Evolutionary conservation across 164 flowering plant genomes (phyloP).

Genomic region (Annona cherimola): DNA sequence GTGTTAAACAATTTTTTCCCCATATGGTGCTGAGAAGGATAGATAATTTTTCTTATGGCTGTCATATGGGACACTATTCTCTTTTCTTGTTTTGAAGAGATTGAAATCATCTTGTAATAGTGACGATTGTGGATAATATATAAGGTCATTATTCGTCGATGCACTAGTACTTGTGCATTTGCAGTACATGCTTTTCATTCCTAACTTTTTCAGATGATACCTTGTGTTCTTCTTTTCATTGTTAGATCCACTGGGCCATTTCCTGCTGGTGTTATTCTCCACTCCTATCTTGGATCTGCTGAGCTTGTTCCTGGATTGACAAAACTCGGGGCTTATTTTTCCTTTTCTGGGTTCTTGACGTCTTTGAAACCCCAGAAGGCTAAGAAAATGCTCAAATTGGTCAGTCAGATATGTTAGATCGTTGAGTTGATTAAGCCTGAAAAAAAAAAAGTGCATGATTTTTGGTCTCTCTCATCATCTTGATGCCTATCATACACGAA

Average conservation of each 20-base stretch:
- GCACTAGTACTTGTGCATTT: background rate
- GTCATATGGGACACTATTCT: background rate
- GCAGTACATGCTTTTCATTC: background rate
- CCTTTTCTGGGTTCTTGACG: slow-evolving; percentile 85
- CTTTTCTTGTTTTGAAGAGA: background rate
- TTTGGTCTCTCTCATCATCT: background rate
- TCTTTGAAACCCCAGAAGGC: slow-evolving; percentile 76
- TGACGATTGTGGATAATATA: background rate
- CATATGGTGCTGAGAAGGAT: background rate
- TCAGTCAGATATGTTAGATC: slow-evolving; percentile 19
- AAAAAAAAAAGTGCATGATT: background rate
- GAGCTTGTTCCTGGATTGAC: slow-evolving; percentile 88
- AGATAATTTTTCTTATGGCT: background rate
- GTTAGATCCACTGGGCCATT: slow-evolving; percentile 68
- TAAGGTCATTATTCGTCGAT: background rate
- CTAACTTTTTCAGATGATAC: background rate
- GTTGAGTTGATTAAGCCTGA: background rate
- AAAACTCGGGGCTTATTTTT: slow-evolving; percentile 92
- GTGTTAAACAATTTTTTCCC: background rate
- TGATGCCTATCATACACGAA: background rate
- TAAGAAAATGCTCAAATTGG: slow-evolving; percentile 66
- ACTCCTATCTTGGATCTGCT: slow-evolving; percentile 93
- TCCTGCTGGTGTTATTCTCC: slow-evolving; percentile 82
- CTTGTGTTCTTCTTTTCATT: background rate
- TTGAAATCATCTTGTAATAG: background rate